Percentiles rank a stretch among this genome's conserved stretches.
Evolutionary conservation across 2,329 filamentous ascomycete genomes (phyloP).

Genomic region (Xylaria sp.): DNA sequence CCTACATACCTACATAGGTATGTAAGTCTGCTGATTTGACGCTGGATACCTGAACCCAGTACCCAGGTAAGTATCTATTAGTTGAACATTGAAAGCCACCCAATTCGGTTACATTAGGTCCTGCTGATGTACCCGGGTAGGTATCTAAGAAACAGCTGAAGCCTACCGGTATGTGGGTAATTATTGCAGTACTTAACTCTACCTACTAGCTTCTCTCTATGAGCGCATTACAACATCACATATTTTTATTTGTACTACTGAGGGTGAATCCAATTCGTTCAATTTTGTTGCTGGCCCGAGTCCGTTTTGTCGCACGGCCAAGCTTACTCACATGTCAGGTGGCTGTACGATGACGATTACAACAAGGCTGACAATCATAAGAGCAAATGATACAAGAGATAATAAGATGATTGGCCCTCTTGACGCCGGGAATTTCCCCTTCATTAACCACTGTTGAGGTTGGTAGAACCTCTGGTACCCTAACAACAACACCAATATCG

Average conservation of each 20-base stretch:
- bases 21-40: background rate
- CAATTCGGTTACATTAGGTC: background rate
- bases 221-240: background rate
- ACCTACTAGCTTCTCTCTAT: background rate
- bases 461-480: slow-evolving; percentile 84
- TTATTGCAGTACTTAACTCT: background rate
- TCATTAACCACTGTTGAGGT: slow-evolving; percentile 81
- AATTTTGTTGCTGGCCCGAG: slow-evolving; percentile 8
- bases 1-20: background rate
- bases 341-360: slow-evolving; percentile 68
- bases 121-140: no score
- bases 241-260: background rate
- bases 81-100: background rate
- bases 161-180: background rate
- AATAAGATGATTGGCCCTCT: slow-evolving; percentile 79
- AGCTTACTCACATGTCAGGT: slow-evolving; percentile 15
- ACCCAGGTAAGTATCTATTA: background rate
- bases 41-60: background rate
- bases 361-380: slow-evolving; percentile 70
- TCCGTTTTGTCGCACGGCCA: background rate
- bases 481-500: slow-evolving; percentile 78
- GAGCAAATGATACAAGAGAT: slow-evolving; percentile 70
- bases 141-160: background rate
- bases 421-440: slow-evolving; percentile 82
- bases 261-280: background rate